Percentiles rank a stretch among this genome's conserved stretches.
phyloP scores from a whole-genome alignment of 441 rosid species.

The Raphanus hybrid region DNA sequence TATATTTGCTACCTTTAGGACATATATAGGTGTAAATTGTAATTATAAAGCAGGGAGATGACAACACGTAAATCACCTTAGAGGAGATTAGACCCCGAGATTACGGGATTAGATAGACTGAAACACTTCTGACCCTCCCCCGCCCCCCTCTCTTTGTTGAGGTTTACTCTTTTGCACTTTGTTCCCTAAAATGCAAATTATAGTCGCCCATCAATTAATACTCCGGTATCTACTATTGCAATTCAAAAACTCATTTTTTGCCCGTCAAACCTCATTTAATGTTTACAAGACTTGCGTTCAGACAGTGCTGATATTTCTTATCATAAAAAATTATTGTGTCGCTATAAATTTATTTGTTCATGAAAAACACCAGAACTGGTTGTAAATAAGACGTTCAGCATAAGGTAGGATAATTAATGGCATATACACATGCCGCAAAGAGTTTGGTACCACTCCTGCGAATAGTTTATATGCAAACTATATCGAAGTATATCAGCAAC shows the following conservation, averaged over 20 bases:
- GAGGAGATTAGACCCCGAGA: conserved; percentile 30
- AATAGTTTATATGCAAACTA: no score
- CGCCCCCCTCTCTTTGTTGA: not conserved
- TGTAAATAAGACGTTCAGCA: not conserved
- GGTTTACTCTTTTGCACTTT: conserved; percentile 18
- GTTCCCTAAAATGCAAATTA: conserved; percentile 14
- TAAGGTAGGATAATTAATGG: not conserved
- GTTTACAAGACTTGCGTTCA: conserved; percentile 3
- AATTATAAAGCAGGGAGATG: conserved; percentile 18
- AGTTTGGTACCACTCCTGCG: not conserved
- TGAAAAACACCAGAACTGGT: not conserved
- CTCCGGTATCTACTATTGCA: not conserved
- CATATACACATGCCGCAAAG: conserved; percentile 8
- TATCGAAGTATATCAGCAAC: no score
- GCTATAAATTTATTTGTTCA: not conserved
- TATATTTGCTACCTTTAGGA: not conserved
- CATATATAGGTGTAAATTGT: not conserved
- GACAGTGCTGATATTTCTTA: conserved; percentile 4
- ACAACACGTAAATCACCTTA: conserved; percentile 28
- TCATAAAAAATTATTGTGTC: not conserved
- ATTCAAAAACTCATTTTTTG: not conserved
- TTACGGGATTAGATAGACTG: conserved; percentile 35
- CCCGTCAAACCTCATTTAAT: conserved; percentile 7
- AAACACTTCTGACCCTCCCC: conserved; percentile 19
- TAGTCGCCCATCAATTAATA: not conserved